phyloP scores from a whole-genome alignment of 192 early-diverging fungal species.

The Coemansia sp. region DNA sequence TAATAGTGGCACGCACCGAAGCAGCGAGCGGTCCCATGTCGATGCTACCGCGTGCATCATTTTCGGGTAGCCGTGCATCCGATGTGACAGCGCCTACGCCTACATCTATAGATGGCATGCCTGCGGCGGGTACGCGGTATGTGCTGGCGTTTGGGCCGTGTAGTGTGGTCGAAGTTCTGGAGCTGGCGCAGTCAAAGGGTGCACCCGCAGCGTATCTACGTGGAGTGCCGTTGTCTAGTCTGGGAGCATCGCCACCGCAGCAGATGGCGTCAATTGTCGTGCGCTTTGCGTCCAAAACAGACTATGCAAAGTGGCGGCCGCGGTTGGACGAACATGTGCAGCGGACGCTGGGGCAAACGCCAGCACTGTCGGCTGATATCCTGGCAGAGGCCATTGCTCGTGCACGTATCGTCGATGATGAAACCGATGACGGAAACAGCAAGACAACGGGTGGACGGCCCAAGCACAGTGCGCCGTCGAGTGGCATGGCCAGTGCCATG shows the following conservation, averaged over 20 bases:
- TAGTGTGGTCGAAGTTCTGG: slow-evolving; percentile 37
- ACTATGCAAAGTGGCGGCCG: slow-evolving; percentile 30
- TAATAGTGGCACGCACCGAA: slow-evolving; percentile 21
- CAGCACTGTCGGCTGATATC: slow-evolving; percentile 30
- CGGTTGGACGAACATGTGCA: slow-evolving; percentile 42
- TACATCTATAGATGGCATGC: slow-evolving; percentile 12
- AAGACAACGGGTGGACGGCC: slow-evolving; percentile 17
- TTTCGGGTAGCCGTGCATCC: neutral
- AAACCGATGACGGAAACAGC: slow-evolving; percentile 7
- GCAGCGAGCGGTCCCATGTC: neutral
- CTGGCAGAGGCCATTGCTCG: slow-evolving; percentile 42
- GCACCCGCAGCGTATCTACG: slow-evolving; percentile 28
- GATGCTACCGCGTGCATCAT: slow-evolving; percentile 7
- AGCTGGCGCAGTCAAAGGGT: slow-evolving; percentile 43
- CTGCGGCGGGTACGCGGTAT: slow-evolving; percentile 16
- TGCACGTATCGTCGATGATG: slow-evolving; percentile 31
- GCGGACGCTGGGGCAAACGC: slow-evolving; percentile 27
- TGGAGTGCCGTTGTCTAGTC: slow-evolving; percentile 9
- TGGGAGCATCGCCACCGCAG: neutral
- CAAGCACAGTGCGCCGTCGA: slow-evolving; percentile 27
- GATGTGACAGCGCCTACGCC: neutral
- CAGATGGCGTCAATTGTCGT: slow-evolving; percentile 30
- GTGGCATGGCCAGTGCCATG: slow-evolving; percentile 20
- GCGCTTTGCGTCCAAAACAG: slow-evolving; percentile 34
- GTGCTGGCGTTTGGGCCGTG: slow-evolving; percentile 26